Evolutionary conservation across 2,329 filamentous ascomycete species (phyloP), one percentile per base, ranked within the genome.

Genomic region (Clonostachys chloroleuca): DNA sequence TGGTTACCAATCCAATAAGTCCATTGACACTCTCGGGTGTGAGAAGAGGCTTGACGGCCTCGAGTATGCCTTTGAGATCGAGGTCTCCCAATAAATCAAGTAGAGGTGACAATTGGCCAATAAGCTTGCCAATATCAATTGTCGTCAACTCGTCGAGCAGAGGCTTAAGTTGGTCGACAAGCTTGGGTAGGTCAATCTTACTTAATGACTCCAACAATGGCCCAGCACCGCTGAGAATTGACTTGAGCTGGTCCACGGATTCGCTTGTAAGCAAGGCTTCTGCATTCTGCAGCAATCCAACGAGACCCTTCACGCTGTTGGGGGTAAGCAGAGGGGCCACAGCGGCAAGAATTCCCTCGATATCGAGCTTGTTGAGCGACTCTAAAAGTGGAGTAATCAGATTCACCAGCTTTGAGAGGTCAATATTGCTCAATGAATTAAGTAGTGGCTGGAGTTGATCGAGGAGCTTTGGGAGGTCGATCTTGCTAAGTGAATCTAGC

Each of bases 211-310:
- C 52, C 2, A 64, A 54, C 5, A 60, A 46, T 1, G 54, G 60
- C 24, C 51, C 54, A 5, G 54, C 57, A 12, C 52, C 56, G 3
- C 54, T 42, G 20, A 69, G 62, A 17, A 70, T 59, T 0, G 60
- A 65, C 12, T 68, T 63, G 0, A 67, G 72, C 42, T 70, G 59
- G 44, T 70, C 68, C 53, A 72, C 68, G 40, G 70, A 70, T 9
- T 61, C 58, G 42, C 48, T 46, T 1, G 60, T 69, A 17, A 70
- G 60, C 3, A 71, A 56, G 14, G 59, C 54, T 46, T 68, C 66
- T 0, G 66, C 68, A 39, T 70, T 70, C 17, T 51, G 56, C 1
- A 68, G 54, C 0, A 68, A 56, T 4, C 64, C 62, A 2, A 67
- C 50, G 5, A 71, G 49, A 5, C 64, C 66, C 46, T 59, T 55